These are phyloP conservation scores for Lactifluus echinatus DNA, from an alignment of 768 basidiomycete species.

Conservation along the genomic window DNA sequence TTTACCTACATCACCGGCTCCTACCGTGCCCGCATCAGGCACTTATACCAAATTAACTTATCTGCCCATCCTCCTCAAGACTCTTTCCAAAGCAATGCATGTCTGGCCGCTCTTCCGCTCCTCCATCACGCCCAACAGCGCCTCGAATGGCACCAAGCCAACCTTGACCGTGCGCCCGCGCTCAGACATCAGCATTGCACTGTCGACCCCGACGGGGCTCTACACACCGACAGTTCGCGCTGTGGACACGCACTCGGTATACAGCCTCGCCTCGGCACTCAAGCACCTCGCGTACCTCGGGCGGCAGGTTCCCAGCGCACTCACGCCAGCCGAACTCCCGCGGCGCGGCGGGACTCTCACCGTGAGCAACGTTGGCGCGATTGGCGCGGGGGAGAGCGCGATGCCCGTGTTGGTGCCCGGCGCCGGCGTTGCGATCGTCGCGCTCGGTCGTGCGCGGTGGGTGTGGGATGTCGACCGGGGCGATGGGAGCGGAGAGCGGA, in stretches of 20 bases:
- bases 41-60: conserved; percentile 66
- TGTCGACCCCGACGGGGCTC: conserved; percentile 75
- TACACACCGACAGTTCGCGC: conserved; percentile 66
- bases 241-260: conserved; percentile 49
- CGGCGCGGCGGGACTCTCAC: conserved; percentile 70
- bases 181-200: conserved; percentile 67
- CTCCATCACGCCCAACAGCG: conserved; percentile 45
- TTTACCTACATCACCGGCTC: conserved; percentile 30
- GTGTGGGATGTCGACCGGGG: conserved; percentile 56
- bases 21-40: conserved; percentile 39
- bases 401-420: conserved; percentile 72
- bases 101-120: conserved; percentile 81
- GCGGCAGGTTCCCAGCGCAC: conserved; percentile 54
- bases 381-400: conserved; percentile 65
- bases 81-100: conserved; percentile 68
- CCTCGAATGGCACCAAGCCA: conserved; percentile 37
- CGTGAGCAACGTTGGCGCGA: conserved; percentile 73
- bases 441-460: conserved; percentile 72
- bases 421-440: conserved; percentile 80
- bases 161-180: conserved; percentile 63
- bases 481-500: conserved; percentile 40
- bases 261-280: conserved; percentile 51
- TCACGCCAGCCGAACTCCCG: conserved; percentile 64
- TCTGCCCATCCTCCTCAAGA: conserved; percentile 78
- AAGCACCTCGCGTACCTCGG: conserved; percentile 55